phyloP scores from a whole-genome alignment of 257 asterid genomes.

The Gentiana dahurica region DNA sequence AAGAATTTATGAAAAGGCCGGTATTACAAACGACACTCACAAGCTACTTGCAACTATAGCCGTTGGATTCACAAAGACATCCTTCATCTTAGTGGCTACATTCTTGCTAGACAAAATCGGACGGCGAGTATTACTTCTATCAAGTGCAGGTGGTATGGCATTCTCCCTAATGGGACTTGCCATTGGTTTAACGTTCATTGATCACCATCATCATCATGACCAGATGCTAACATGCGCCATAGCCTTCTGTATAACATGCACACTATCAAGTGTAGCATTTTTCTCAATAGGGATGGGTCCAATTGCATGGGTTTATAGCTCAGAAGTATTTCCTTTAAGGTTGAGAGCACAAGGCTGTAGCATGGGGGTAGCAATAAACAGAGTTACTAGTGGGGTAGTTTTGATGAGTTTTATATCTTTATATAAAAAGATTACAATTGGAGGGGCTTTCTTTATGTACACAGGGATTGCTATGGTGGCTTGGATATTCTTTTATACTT shows the following conservation, averaged over 20 bases:
- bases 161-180: slow-evolving; percentile 40
- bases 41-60: slow-evolving; percentile 81
- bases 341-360: slow-evolving; percentile 47
- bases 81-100: slow-evolving; percentile 17
- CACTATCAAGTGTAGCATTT: slow-evolving; percentile 54
- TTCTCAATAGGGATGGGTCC: slow-evolving; percentile 88
- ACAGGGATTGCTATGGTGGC: slow-evolving; percentile 44
- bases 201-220: slow-evolving; percentile 13
- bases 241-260: slow-evolving; percentile 34
- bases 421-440: slow-evolving; percentile 36
- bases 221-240: slow-evolving; percentile 12
- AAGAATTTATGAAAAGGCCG: slow-evolving; percentile 62
- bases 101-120: slow-evolving; percentile 67
- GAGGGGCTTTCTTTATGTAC: slow-evolving; percentile 45
- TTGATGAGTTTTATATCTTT: slow-evolving; percentile 55
- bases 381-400: slow-evolving; percentile 49
- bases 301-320: slow-evolving; percentile 77
- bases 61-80: slow-evolving; percentile 12
- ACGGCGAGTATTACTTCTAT: slow-evolving; percentile 70
- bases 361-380: slow-evolving; percentile 30
- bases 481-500: slow-evolving; percentile 32
- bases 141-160: slow-evolving; percentile 87
- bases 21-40: slow-evolving; percentile 40
- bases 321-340: slow-evolving; percentile 75
- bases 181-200: slow-evolving; percentile 29